These are phyloP conservation scores for Plasmodium vivax DNA, from an alignment of 169 alveolate species.

Conservation along the genomic window DNA sequence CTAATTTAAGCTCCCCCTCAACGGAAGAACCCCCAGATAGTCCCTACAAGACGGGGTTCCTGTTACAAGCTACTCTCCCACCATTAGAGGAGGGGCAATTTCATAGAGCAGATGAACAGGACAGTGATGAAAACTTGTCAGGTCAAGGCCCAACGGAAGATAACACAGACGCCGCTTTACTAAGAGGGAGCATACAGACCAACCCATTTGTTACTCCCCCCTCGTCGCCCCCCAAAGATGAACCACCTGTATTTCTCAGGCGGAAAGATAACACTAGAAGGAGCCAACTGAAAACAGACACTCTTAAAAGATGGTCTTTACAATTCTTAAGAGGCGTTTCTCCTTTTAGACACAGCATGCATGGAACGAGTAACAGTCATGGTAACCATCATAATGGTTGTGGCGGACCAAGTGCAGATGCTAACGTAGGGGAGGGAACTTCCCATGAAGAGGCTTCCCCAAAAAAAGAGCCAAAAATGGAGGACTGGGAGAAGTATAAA, in stretches of 20 bases:
- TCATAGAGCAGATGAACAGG: background rate
- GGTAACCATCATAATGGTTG: background rate
- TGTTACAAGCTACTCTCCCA: background rate
- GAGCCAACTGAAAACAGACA: background rate
- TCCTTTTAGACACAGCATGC: background rate
- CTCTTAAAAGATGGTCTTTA: background rate
- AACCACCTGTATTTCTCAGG: background rate
- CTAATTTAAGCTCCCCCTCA: constrained; percentile 1
- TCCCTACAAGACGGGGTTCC: background rate
- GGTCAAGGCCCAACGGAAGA: background rate
- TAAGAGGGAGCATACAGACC: background rate
- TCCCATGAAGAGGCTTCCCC: background rate
- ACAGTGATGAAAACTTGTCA: background rate
- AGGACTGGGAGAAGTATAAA: background rate
- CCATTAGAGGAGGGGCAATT: background rate
- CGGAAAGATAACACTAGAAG: background rate
- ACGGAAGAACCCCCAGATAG: background rate
- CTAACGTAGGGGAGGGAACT: background rate
- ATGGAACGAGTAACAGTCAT: background rate
- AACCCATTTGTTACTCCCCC: background rate
- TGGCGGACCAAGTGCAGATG: background rate
- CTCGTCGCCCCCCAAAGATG: background rate
- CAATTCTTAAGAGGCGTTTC: background rate
- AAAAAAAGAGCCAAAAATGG: background rate
- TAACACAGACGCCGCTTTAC: background rate